phyloP scores from a whole-genome alignment of 2,329 filamentous ascomycete species.

The Aureobasidium lini region DNA sequence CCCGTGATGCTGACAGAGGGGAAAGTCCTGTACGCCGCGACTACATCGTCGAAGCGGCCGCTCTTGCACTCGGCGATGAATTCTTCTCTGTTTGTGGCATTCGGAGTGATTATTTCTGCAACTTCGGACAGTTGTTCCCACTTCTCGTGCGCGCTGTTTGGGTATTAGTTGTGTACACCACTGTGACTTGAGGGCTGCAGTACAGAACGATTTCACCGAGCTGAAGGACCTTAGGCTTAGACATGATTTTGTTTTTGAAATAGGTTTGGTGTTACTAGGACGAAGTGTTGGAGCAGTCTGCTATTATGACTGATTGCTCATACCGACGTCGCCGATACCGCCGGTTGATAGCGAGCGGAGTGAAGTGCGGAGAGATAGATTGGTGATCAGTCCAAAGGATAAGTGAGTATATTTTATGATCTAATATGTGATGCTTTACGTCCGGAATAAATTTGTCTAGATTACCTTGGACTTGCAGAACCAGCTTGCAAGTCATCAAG shows the following conservation, averaged over 20 bases:
- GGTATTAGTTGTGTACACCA: background rate
- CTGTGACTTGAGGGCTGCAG: background rate
- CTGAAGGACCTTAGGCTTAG: conserved; percentile 53
- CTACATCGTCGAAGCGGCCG: conserved; percentile 58
- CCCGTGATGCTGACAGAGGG: conserved; percentile 58
- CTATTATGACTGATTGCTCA: background rate
- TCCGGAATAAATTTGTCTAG: background rate
- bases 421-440: background rate
- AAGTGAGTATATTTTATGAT: background rate
- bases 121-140: conserved; percentile 56
- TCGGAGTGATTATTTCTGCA: conserved; percentile 58
- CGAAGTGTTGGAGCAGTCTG: background rate
- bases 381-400: background rate
- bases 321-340: background rate
- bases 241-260: conserved; percentile 22
- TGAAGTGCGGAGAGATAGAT: conserved; percentile 1
- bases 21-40: conserved; percentile 66
- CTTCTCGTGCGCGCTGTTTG: conserved; percentile 52
- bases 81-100: conserved; percentile 53
- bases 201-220: conserved; percentile 56
- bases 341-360: background rate
- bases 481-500: background rate
- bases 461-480: background rate
- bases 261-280: background rate
- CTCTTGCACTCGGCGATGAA: conserved; percentile 63